Base-by-base conservation (phyloP, 2,329 filamentous ascomycete genomes). In the Colletotrichum filicis region DNA sequence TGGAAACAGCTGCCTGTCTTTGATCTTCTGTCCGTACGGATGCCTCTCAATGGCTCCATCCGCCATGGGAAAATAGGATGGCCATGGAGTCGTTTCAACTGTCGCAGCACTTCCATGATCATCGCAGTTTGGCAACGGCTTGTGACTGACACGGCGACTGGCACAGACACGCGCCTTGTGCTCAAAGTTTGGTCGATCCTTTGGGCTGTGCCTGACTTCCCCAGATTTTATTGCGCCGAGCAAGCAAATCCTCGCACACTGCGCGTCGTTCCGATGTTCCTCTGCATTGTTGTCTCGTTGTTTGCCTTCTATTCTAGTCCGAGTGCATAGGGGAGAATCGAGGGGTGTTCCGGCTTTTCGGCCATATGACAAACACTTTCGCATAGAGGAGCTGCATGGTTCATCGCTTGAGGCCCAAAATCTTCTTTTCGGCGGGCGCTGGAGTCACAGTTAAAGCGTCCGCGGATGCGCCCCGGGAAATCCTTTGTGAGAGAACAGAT, bases 201-300 rank as follows among this genome's bases (percentile, higher is more conserved):
- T 52, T 68, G 14, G 55, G 55, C 28, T 26, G 67, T 53, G 53
- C 56, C 63, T 68, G 49, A 7, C 6, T 8, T 68, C 66, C 65
- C 66, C 59, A 55, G 66, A 55, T 59, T 69, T 69, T 59, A 72
- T 69, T 56, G 59, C 59, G 37, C 46, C 42, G 28, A 26, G 14
- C 46, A 64, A 64, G 32, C 49, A 68, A 62, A 55, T 16, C 52
- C 49, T 56, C 35, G 32, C 30, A 37, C n/a, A 14, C 19, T 52
- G 12, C 32, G 35, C 16, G 24, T 61, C 19, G 22, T 49, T 52
- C 28, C 26, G 19, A 4, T 4, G 1, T 24, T 49, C 42, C 60
- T 30, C 16, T 9, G 9, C 28, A 30, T 22, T n/a, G 55, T 37
- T 6, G 26, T 22, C 49, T 35, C 30, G 3, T 52, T 19, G 26